These are phyloP conservation scores for Leptodermis oblonga DNA, from an alignment of 257 asterid genomes.

Conservation along the genomic window DNA sequence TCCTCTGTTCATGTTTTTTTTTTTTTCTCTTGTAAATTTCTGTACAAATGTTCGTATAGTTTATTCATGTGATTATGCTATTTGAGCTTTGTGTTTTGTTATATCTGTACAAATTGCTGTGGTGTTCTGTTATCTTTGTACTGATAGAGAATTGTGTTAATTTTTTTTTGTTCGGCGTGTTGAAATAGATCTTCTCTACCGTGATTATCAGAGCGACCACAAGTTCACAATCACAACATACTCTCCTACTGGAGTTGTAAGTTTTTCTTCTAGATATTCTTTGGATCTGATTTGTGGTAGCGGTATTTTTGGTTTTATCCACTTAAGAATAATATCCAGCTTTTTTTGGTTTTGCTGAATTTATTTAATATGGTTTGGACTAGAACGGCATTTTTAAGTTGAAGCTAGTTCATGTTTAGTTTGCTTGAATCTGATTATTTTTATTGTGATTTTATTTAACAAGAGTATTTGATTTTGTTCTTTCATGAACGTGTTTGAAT, in stretches of 20 bases:
- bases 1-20: not conserved
- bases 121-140: too few species aligned
- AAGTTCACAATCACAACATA: constrained; percentile 72
- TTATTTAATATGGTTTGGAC: not conserved
- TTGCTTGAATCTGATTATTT: not conserved
- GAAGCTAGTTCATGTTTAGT: not conserved
- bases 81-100: not conserved
- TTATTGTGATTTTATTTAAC: not conserved
- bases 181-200: constrained; percentile 63
- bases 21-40: not conserved
- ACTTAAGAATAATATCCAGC: not conserved
- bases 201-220: constrained; percentile 84
- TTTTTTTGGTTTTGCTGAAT: not conserved
- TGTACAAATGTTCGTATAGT: too few species aligned
- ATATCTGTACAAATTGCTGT: too few species aligned
- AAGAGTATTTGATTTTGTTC: not conserved
- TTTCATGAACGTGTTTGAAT: not conserved
- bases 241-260: constrained; percentile 91
- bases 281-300: not conserved
- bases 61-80: not conserved
- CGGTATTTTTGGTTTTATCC: not conserved
- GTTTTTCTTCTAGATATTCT: constrained; percentile 21
- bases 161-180: not conserved
- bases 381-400: not conserved
- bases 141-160: not conserved